phyloP scores from a whole-genome alignment of 2,329 filamentous ascomycete species.

The Fusarium sterilihyphosum region DNA sequence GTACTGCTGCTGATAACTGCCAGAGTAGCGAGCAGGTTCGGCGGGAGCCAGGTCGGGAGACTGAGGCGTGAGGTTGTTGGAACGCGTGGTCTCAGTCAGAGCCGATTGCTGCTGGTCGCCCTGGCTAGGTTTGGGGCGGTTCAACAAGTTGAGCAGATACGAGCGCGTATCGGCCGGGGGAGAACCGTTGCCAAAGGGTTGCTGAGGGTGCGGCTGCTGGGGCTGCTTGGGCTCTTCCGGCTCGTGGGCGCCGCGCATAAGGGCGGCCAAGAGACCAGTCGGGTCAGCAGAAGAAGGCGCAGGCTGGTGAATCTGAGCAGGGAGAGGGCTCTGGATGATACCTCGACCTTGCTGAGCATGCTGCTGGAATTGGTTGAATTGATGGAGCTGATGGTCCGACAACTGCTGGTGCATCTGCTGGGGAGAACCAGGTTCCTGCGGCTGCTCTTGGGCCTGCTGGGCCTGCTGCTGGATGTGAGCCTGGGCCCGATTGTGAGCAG shows the following conservation, averaged over 20 bases:
- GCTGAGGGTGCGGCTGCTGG: constrained; percentile 39
- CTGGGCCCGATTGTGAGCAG: constrained; percentile 38
- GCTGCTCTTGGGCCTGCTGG: constrained; percentile 29
- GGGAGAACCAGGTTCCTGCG: constrained; percentile 28
- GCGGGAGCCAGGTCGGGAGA: constrained; percentile 48
- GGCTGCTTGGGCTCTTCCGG: constrained; percentile 53
- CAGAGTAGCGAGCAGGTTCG: constrained; percentile 44
- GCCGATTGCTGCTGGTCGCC: constrained; percentile 56
- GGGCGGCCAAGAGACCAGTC: constrained; percentile 65
- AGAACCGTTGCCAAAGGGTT: constrained; percentile 59
- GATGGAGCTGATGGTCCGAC: constrained; percentile 44
- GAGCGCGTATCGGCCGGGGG: constrained; percentile 79
- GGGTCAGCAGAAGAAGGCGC: constrained; percentile 66
- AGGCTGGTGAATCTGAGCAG: constrained; percentile 63
- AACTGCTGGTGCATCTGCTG: constrained; percentile 37
- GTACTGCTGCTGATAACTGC: constrained; percentile 44
- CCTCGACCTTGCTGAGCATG: constrained; percentile 38
- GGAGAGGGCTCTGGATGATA: constrained; percentile 41
- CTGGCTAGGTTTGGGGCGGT: constrained; percentile 76
- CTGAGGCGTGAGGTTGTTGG: constrained; percentile 57
- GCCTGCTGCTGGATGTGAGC: constrained; percentile 24
- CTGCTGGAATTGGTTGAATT: constrained; percentile 42
- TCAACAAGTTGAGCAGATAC: constrained; percentile 86
- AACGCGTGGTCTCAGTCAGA: constrained; percentile 55
- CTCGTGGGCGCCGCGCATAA: constrained; percentile 67